Percentiles rank a stretch among this genome's conserved stretches.
These are phyloP conservation scores for Secale cereale DNA, from an alignment of 176 grass and related monocot species.

Conservation along the genomic window DNA sequence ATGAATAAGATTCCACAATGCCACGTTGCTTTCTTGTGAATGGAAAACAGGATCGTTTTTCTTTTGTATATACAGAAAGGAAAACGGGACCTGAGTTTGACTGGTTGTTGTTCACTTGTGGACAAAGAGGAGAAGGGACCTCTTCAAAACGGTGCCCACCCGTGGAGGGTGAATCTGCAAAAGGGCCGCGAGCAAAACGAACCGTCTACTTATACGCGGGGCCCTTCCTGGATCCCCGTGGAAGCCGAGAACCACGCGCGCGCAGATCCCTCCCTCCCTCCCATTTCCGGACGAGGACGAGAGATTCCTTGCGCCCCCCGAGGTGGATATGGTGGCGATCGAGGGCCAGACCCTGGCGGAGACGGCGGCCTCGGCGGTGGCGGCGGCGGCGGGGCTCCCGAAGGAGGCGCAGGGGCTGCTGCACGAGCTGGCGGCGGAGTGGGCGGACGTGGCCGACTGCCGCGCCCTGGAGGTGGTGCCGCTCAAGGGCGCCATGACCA, in stretches of 20 bases:
- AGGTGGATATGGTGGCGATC: conserved; percentile 42
- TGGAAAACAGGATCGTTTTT: background rate
- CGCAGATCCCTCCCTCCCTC: conserved; percentile 21
- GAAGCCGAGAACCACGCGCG: conserved; percentile 22
- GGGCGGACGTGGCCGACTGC: conserved; percentile 52
- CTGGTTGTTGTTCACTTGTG: background rate
- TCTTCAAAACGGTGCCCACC: fast-evolving
- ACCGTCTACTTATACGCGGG: conserved; percentile 26
- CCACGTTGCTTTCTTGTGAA: background rate
- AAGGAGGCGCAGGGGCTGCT: conserved; percentile 52
- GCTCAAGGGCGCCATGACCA: conserved; percentile 77
- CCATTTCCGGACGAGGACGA: conserved; percentile 11
- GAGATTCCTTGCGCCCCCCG: conserved; percentile 8
- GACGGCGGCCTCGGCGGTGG: background rate
- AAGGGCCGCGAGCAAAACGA: background rate
- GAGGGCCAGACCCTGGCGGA: background rate
- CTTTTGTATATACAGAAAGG: background rate
- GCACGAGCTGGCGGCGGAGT: conserved; percentile 39
- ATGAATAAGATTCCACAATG: background rate
- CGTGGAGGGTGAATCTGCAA: conserved; percentile 32
- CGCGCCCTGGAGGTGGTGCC: conserved; percentile 50
- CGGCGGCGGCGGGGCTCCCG: conserved; percentile 27
- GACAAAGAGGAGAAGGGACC: background rate
- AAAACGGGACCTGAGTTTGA: background rate
- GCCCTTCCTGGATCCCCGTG: background rate